A percentile compares a stretch with the other conserved stretches of the same genome.
phyloP scores from a whole-genome alignment of 1,284 basidiomycete species.

The Caloboletus firmus region DNA sequence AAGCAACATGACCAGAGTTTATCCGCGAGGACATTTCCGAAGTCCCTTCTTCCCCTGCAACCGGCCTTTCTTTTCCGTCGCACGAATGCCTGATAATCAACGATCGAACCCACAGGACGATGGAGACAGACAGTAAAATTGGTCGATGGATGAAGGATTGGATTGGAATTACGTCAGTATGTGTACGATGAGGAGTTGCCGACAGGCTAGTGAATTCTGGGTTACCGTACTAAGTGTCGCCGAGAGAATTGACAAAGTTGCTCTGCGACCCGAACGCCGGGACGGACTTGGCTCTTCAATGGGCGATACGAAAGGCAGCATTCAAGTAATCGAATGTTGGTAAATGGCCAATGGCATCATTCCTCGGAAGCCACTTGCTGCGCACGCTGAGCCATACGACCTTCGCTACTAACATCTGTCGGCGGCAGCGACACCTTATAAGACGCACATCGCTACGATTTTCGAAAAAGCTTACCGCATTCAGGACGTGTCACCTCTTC shows the following conservation, averaged over 20 bases:
- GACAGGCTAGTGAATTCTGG: neutral
- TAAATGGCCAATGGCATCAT: constrained; percentile 13
- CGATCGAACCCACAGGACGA: neutral
- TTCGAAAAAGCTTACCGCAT: neutral
- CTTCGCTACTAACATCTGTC: neutral
- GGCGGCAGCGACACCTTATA: neutral
- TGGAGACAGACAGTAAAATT: neutral
- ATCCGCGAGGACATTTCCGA: constrained; percentile 40
- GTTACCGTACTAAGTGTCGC: constrained; percentile 1
- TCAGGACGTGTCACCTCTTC: constrained; percentile 13
- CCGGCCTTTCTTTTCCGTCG: constrained; percentile 16
- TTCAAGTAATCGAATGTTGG: neutral
- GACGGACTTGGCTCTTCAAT: neutral
- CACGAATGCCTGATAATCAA: constrained; percentile 5
- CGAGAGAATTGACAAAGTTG: neutral
- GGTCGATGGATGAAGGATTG: neutral
- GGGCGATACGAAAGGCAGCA: neutral
- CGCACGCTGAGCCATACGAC: constrained; percentile 3
- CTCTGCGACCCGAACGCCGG: neutral
- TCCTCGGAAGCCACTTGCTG: constrained; percentile 4
- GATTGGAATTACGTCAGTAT: neutral
- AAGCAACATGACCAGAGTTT: constrained; percentile 39
- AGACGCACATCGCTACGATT: constrained; percentile 1
- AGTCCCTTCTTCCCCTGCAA: constrained; percentile 31
- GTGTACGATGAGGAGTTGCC: neutral